Evolutionary conservation across 1,284 basidiomycete species (phyloP).

Genomic region (Ustilago trichophora): DNA sequence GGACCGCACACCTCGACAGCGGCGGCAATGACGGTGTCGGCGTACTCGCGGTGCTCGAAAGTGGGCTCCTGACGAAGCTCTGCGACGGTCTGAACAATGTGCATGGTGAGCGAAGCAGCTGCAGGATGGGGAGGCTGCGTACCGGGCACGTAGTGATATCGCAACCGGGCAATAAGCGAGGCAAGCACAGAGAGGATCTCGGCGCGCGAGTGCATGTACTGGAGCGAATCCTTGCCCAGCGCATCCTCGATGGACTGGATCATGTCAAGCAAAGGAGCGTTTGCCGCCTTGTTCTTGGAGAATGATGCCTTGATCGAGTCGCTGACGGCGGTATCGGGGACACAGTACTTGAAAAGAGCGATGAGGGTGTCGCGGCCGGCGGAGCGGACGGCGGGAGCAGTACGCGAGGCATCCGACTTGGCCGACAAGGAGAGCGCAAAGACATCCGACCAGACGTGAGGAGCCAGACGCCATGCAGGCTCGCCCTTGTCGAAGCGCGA

Average conservation of each 20-base stretch:
- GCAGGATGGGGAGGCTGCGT: conserved; percentile 64
- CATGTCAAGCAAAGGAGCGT: conserved; percentile 43
- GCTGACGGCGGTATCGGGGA: conserved; percentile 55
- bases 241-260: conserved; percentile 56
- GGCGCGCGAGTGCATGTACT: conserved; percentile 56
- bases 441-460: conserved; percentile 51
- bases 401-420: conserved; percentile 57
- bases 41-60: conserved; percentile 90
- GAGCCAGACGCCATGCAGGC: conserved; percentile 51
- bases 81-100: conserved; percentile 79
- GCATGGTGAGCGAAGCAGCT: conserved; percentile 77
- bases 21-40: conserved; percentile 80
- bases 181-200: conserved; percentile 60
- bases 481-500: conserved; percentile 49
- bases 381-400: conserved; percentile 49
- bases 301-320: conserved; percentile 39
- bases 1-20: conserved; percentile 90
- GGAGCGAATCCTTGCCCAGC: conserved; percentile 59
- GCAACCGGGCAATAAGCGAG: conserved; percentile 54
- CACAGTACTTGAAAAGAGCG: conserved; percentile 60
- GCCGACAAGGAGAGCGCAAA: conserved; percentile 55
- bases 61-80: conserved; percentile 79
- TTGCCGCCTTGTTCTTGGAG: conserved; percentile 29
- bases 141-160: conserved; percentile 48
- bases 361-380: conserved; percentile 56